A percentile compares a stretch with the other conserved stretches of the same genome.
These are phyloP conservation scores for Plasmodium reichenowi DNA, from an alignment of 169 alveolate genomes.

Conservation along the genomic window DNA sequence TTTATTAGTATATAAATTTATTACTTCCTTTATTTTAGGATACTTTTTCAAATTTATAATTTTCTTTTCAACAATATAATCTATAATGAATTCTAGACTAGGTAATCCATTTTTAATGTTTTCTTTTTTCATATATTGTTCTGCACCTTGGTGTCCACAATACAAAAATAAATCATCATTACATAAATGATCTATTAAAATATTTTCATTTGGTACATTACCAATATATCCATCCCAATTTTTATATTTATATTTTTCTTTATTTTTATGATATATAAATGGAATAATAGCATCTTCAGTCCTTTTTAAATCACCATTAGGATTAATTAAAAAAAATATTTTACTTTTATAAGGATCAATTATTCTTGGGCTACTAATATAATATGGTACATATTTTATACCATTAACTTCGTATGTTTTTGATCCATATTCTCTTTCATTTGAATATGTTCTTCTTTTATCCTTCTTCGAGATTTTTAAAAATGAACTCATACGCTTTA, in stretches of 20 bases:
- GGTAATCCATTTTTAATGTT: slow-evolving; percentile 74
- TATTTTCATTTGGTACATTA: slow-evolving; percentile 62
- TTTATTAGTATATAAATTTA: neutral
- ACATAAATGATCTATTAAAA: slow-evolving; percentile 65
- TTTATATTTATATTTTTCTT: slow-evolving; percentile 60
- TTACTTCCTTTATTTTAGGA: neutral
- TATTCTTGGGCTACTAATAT: slow-evolving; percentile 40
- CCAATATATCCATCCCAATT: slow-evolving; percentile 77
- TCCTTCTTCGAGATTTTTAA: neutral
- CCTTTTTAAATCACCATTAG: slow-evolving; percentile 76
- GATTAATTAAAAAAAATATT: slow-evolving; percentile 73
- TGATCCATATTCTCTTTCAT: slow-evolving; percentile 32
- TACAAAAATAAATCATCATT: slow-evolving; percentile 78
- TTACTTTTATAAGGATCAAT: slow-evolving; percentile 71
- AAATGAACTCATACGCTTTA: neutral
- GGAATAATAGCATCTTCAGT: slow-evolving; percentile 75
- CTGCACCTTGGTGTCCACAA: slow-evolving; percentile 87
- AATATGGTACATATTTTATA: slow-evolving; percentile 72
- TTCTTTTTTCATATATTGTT: slow-evolving; percentile 78
- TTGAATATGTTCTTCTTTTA: slow-evolving; percentile 76
- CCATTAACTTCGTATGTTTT: slow-evolving; percentile 18
- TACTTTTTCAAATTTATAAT: neutral
- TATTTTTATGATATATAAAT: slow-evolving; percentile 68
- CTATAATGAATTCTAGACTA: neutral
- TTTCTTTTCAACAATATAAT: neutral